Base-by-base conservation (phyloP, 176 grass and related monocot genomes). In the Canna indica region DNA sequence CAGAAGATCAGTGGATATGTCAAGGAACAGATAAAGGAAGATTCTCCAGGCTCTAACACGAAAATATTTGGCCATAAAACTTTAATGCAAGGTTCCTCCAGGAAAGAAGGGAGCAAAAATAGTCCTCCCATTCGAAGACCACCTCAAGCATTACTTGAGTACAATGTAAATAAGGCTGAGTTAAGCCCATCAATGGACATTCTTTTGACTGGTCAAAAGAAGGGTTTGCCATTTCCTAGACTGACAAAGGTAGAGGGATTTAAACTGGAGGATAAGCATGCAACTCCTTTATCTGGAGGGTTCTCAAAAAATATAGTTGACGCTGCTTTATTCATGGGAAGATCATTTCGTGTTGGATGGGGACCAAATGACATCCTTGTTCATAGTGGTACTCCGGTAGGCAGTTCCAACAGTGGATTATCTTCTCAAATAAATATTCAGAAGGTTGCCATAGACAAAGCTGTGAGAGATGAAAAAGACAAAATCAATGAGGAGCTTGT, bases 271-370 rank as follows among this genome's bases (percentile, higher is more conserved):
- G 65, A 77, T 20, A 83, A 97, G 31, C 86, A 92, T 64, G 68
- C 62, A 80, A 81, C 88, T 80, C 89, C 88, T 79, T 73, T 97
- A 80, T 27, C 80, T 71, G 83, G 77, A 61, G 81, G 84, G 39
- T 89, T 85, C 74, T 73, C 86, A 28, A 88, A 85, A 59, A 93
- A 85, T 5, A 77, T 93, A 59, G 86, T 87, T 39, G 89, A 97
- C 90, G 79, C 86, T 53, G 89, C 79, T 59, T 82, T 97, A 68
- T 97, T 97, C 47, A 93, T 97, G 89, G 94, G 94, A 33, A 86
- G 84, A 72, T 92, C 89, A 22, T 97, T 97, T 81, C 84, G 94
- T 80, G 86, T 92, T 73, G 89, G 86, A 36, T 97, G 94, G 89
- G 93, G 94, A 63, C 86, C 88, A 42, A 97, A 92, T 78, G 94